Percentiles rank a stretch among this genome's conserved stretches.
These are phyloP conservation scores for Cladosporium sp. DNA, from an alignment of 2,329 filamentous ascomycete species.

Conservation along the genomic window DNA sequence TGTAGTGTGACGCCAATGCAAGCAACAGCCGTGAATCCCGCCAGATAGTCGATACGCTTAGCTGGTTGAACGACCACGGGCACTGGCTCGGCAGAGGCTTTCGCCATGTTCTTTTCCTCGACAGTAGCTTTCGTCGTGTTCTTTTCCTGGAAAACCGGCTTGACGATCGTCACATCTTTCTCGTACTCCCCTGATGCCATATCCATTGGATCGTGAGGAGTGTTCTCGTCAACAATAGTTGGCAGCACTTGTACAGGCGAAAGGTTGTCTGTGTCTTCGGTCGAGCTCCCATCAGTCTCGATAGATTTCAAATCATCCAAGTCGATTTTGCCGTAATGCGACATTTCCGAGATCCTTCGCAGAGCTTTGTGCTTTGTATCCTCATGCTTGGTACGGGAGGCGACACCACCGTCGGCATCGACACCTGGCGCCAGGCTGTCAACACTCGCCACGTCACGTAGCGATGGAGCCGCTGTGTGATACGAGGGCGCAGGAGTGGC, in stretches of 20 bases:
- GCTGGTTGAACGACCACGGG: background rate
- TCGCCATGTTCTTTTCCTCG: background rate
- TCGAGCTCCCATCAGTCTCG: background rate
- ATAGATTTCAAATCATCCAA: background rate
- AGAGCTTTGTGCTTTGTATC: background rate
- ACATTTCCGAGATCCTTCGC: slow-evolving; percentile 1
- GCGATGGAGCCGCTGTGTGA: slow-evolving; percentile 2
- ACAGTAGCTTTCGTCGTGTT: background rate
- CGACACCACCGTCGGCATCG: background rate
- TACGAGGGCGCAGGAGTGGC: slow-evolving; percentile 23
- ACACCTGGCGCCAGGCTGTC: background rate
- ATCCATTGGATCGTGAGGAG: background rate
- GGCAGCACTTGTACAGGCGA: background rate
- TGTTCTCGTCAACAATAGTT: background rate
- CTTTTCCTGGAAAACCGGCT: background rate
- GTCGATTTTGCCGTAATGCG: background rate
- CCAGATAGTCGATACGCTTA: slow-evolving; percentile 36
- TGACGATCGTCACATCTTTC: background rate
- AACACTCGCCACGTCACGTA: background rate
- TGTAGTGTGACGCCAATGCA: slow-evolving; percentile 49
- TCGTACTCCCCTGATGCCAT: background rate
- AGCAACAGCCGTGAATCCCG: slow-evolving; percentile 49
- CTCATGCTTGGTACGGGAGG: background rate
- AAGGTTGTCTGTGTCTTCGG: background rate
- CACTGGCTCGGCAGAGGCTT: slow-evolving; percentile 20